A percentile compares a stretch with the other conserved stretches of the same genome.
phyloP scores from a whole-genome alignment of 23 red algal genomes.

The Gracilaria vermiculophylla region DNA sequence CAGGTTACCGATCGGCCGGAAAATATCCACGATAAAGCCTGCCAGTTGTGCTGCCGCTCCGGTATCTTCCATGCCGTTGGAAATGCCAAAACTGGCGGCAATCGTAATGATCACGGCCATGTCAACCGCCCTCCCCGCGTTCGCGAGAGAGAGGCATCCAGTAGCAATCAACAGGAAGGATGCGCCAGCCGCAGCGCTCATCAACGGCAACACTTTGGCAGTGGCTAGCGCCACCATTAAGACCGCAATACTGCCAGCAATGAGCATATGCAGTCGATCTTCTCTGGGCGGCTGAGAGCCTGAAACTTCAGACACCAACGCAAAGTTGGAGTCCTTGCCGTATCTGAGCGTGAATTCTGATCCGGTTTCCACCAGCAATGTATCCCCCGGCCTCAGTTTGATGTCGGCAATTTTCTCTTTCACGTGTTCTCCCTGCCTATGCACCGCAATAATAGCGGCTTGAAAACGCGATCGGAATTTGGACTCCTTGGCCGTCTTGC shows the following conservation, averaged over 20 bases:
- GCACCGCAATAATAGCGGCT: constrained; percentile 90
- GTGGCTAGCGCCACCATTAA: constrained; percentile 81
- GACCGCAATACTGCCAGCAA: constrained; percentile 52
- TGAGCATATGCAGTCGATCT: constrained; percentile 83
- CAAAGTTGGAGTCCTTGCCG: constrained; percentile 86
- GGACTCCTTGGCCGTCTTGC: constrained; percentile 77
- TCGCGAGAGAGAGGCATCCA: constrained; percentile 63
- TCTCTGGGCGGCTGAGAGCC: constrained; percentile 74
- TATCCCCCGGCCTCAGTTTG: constrained; percentile 70
- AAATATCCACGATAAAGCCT: constrained; percentile 72
- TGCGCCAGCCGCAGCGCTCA: constrained; percentile 69
- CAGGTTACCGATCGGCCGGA: constrained; percentile 53
- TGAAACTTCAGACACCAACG: constrained; percentile 80
- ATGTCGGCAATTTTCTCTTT: constrained; percentile 90
- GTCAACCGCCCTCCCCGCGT: constrained; percentile 71
- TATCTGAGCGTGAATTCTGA: constrained; percentile 68
- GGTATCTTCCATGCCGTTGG: constrained; percentile 71
- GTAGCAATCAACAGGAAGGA: constrained; percentile 69
- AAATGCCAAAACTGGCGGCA: constrained; percentile 83
- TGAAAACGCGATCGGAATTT: constrained; percentile 78
- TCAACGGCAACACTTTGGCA: constrained; percentile 50
- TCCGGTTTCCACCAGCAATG: constrained; percentile 81
- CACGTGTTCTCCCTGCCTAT: constrained; percentile 85
- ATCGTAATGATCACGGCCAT: constrained; percentile 82
- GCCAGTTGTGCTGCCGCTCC: constrained; percentile 78